Evolutionary conservation across 164 flowering plant species (phyloP), one percentile per base, ranked within the genome.

Genomic region (Sedum album): DNA sequence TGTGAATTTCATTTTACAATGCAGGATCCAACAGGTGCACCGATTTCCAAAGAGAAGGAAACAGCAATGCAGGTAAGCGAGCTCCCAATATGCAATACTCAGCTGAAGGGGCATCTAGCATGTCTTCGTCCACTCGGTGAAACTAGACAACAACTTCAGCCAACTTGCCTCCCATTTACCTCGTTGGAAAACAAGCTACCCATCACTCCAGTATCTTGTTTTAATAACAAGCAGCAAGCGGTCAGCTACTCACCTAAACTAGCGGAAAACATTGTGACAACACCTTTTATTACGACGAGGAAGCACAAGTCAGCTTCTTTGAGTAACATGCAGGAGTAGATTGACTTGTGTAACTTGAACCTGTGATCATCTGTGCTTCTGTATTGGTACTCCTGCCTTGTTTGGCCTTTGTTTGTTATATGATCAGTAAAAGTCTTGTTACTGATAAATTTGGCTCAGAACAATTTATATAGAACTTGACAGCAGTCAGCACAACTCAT

Each of bases 1-100:
- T 25, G 6, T 23, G 2, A 11, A 28, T 1, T 21, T 53, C 25
- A 6, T 33, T 53, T 5, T 60, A 42, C 25, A 63, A 0, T 71
- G 65, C 81, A 87, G 95, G 90, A 87, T 69, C 88, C 86, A 0
- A 81, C 82, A 44, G 90, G 90, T 61, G 85, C 86, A 42, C 83
- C 85, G 26, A 80, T 88, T 2, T 65, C 75, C 2, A 86, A 68
- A 65, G 94, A 86, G 68, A 84, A 84, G 67, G 91, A 89, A 79
- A 77, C 76, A 25, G 71, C 79, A 13, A 62, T 77, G 20, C 82
- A 36, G 36, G 83, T 80, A 5, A 76, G 77, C 71, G 78, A 78
- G 68, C 84, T 85, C 6, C 91, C 89, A 7, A 61, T 78, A 33
- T 83, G 83, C 82, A 80, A 81, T 77, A 82, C 77, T 70, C 83